Conservation (phyloP, 805 yeast genomes). For the Metschnikowia picachoensis region DNA sequence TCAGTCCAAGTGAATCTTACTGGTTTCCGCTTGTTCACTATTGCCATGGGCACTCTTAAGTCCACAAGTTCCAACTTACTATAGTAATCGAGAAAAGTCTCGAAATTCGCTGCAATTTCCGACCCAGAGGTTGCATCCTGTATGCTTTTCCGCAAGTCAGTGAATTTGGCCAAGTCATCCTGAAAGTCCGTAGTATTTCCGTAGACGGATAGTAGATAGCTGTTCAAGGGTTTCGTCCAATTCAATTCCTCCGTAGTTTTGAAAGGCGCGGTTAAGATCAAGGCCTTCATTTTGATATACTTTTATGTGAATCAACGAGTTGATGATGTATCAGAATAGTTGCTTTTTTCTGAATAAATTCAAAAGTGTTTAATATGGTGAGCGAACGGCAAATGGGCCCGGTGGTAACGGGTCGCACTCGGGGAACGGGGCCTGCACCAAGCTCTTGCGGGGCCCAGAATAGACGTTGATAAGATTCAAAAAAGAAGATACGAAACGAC, state of each 20-base stretch:
- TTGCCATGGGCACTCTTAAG: constrained; percentile 64
- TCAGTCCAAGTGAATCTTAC: constrained; percentile 78
- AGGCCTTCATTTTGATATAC: constrained; percentile 17
- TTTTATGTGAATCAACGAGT: no score
- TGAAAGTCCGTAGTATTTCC: constrained; percentile 58
- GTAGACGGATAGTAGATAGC: constrained; percentile 56
- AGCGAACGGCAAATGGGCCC: no score
- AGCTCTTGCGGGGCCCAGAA: no score
- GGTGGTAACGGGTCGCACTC: no score
- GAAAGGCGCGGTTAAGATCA: constrained; percentile 19
- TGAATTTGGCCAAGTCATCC: constrained; percentile 51
- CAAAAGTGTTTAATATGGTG: no score
- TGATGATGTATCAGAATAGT: no score
- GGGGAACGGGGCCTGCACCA: no score
- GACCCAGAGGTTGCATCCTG: constrained; percentile 51
- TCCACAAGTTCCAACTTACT: constrained; percentile 80
- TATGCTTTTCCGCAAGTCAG: constrained; percentile 44
- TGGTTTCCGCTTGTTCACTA: constrained; percentile 41
- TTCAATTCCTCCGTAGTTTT: constrained; percentile 56
- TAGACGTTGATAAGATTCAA: no score
- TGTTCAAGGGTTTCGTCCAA: constrained; percentile 60
- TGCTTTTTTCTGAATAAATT: no score
- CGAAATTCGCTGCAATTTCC: constrained; percentile 44
- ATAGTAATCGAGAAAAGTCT: constrained; percentile 63
- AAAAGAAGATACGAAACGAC: no score